These are phyloP conservation scores for Didymella glomerata DNA, from an alignment of 2,329 filamentous ascomycete species.

Conservation along the genomic window DNA sequence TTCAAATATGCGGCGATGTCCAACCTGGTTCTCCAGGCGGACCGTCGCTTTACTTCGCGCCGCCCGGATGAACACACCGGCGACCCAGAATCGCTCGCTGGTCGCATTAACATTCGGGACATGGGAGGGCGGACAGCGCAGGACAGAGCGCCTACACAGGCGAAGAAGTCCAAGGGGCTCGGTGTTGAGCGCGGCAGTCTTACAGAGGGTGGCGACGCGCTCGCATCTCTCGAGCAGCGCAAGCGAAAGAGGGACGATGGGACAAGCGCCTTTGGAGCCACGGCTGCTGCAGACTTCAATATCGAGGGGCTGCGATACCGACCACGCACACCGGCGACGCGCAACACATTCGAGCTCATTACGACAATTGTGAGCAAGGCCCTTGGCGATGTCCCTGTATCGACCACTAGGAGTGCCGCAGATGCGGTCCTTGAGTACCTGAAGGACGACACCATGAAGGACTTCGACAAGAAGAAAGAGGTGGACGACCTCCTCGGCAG, in stretches of 20 bases:
- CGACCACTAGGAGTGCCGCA: constrained; percentile 90
- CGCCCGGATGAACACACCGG: constrained; percentile 94
- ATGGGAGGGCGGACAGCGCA: constrained; percentile 89
- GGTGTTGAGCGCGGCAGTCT: constrained; percentile 78
- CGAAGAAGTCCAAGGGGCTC: constrained; percentile 71
- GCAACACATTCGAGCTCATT: constrained; percentile 93
- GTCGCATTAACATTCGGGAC: constrained; percentile 89
- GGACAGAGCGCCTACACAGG: constrained; percentile 81
- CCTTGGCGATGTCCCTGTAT: constrained; percentile 90
- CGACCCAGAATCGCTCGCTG: constrained; percentile 95
- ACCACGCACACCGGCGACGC: constrained; percentile 88
- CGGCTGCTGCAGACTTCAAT: constrained; percentile 80
- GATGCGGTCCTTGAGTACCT: constrained; percentile 90
- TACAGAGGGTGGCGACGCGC: constrained; percentile 82
- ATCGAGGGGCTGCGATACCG: constrained; percentile 93
- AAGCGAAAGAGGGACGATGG: constrained; percentile 81
- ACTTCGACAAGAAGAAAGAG: constrained; percentile 98
- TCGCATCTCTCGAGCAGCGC: constrained; percentile 86
- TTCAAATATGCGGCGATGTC: constrained; percentile 99
- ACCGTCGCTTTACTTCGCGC: constrained; percentile 92
- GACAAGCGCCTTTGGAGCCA: constrained; percentile 71
- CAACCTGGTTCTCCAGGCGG: constrained; percentile 99
- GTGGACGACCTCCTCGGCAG: constrained; percentile 92
- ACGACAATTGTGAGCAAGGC: constrained; percentile 87
- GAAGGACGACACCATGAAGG: constrained; percentile 95